phyloP scores from a whole-genome alignment of 768 basidiomycete species.

The Boletus tylopilopsis region DNA sequence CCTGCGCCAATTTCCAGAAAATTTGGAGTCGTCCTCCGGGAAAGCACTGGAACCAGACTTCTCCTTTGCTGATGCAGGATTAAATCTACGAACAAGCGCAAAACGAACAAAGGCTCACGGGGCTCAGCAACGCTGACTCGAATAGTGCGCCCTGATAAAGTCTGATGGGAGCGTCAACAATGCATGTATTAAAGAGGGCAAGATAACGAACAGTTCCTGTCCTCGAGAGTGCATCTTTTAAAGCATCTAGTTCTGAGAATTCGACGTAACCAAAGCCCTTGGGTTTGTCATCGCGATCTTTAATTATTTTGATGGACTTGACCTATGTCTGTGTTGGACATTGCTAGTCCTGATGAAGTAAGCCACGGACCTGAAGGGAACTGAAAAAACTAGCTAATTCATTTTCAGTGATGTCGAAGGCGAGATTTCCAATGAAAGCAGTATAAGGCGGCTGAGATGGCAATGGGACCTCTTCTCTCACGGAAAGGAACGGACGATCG shows the following conservation, averaged over 20 bases:
- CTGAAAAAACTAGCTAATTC: conserved; percentile 83
- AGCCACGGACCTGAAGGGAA: conserved; percentile 49
- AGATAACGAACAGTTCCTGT: conserved; percentile 57
- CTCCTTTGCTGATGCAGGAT: conserved; percentile 63
- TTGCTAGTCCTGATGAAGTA: not conserved
- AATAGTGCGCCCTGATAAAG: conserved; percentile 73
- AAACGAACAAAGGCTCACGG: conserved; percentile 53
- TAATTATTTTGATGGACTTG: conserved; percentile 89
- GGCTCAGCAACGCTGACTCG: conserved; percentile 95
- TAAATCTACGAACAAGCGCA: conserved; percentile 7
- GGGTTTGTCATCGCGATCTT: conserved; percentile 88
- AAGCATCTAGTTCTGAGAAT: conserved; percentile 79
- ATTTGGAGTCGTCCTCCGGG: conserved; percentile 73
- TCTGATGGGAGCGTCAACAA: conserved; percentile 35
- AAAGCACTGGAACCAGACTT: conserved; percentile 48
- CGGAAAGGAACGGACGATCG: conserved; percentile 54
- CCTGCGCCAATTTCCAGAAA: conserved; percentile 81
- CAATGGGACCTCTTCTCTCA: conserved; percentile 91
- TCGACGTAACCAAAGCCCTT: conserved; percentile 99
- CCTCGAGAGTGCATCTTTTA: conserved; percentile 80
- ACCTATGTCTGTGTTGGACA: conserved; percentile 39
- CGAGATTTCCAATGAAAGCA: conserved; percentile 93
- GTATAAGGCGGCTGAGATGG: conserved; percentile 93
- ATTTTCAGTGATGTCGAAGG: conserved; percentile 84
- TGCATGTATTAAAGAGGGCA: not conserved